Evolutionary conservation across 2,329 filamentous ascomycete species (phyloP).

Genomic region (Aspergillus sclerotialis): DNA sequence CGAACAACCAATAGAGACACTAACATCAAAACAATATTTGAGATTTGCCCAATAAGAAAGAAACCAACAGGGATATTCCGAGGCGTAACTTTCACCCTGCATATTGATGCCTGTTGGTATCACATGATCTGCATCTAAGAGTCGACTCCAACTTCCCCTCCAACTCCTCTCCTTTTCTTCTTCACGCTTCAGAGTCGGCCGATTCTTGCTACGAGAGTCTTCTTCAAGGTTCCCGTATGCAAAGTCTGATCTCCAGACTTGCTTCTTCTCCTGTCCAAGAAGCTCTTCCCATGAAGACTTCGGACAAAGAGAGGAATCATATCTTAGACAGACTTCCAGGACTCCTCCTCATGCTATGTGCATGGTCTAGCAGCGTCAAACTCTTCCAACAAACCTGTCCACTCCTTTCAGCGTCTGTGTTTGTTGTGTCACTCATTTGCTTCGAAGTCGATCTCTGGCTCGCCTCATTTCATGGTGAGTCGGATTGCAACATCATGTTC

Average conservation of each 20-base stretch:
- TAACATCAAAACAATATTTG: too few species aligned
- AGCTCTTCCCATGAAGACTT: slow-evolving; percentile 23
- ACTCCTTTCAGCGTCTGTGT: slow-evolving; percentile 32
- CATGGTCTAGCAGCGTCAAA: slow-evolving; percentile 44
- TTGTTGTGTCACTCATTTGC: slow-evolving; percentile 27
- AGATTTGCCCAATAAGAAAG: too few species aligned
- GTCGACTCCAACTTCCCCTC: slow-evolving; percentile 20
- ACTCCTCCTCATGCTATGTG: slow-evolving; percentile 46
- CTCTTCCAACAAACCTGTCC: slow-evolving; percentile 29
- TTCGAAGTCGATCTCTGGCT: slow-evolving; percentile 46
- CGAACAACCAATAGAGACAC: too few species aligned
- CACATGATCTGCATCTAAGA: slow-evolving; percentile 18
- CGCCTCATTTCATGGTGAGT: slow-evolving; percentile 26
- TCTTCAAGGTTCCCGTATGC: slow-evolving; percentile 41
- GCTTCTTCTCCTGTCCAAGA: slow-evolving; percentile 19
- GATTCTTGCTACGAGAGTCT: slow-evolving; percentile 23
- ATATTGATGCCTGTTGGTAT: slow-evolving; percentile 13
- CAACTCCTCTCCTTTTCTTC: slow-evolving; percentile 36
- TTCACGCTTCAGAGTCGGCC: slow-evolving; percentile 41
- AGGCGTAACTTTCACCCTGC: too few species aligned
- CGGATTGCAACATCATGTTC: slow-evolving; percentile 62
- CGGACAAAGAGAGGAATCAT: slow-evolving; percentile 21
- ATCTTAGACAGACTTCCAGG: slow-evolving; percentile 45
- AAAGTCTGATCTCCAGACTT: slow-evolving; percentile 26
- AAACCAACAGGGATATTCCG: too few species aligned